Evolutionary conservation across 768 basidiomycete genomes (phyloP).

Genomic region (Tulasnella sp.): DNA sequence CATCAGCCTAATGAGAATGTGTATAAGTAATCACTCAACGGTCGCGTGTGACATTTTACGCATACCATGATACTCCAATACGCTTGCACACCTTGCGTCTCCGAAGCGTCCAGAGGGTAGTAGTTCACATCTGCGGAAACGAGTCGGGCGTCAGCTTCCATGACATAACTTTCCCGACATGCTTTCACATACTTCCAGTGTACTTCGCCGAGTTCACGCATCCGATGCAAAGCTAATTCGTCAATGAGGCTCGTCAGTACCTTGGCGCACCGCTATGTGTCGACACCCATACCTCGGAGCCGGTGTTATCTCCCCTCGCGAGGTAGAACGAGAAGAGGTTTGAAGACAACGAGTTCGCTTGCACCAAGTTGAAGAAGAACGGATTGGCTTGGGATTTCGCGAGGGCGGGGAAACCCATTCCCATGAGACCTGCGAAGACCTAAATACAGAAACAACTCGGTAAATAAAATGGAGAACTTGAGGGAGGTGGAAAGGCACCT

Average conservation of each 20-base stretch:
- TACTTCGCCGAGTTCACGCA: neutral
- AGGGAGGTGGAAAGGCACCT: neutral
- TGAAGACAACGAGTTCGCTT: neutral
- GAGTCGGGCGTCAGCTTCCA: no score
- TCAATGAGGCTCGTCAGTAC: neutral
- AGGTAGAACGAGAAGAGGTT: neutral
- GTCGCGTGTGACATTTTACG: neutral
- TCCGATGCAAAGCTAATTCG: neutral
- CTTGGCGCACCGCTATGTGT: no score
- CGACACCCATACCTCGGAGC: neutral
- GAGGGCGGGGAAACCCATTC: neutral
- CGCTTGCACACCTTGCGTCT: neutral
- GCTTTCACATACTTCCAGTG: neutral
- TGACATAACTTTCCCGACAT: neutral
- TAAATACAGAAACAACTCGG: neutral
- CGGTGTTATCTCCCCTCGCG: neutral
- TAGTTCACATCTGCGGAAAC: neutral
- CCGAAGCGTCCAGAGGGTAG: neutral
- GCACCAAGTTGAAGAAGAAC: neutral
- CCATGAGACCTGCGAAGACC: neutral
- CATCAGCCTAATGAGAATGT: no score
- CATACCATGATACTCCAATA: slow-evolving; percentile 7
- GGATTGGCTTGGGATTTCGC: neutral
- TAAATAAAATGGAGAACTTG: neutral
- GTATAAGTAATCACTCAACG: neutral